Conservation (phyloP, 306 rosid species). For the Lathyrus sativus region DNA sequence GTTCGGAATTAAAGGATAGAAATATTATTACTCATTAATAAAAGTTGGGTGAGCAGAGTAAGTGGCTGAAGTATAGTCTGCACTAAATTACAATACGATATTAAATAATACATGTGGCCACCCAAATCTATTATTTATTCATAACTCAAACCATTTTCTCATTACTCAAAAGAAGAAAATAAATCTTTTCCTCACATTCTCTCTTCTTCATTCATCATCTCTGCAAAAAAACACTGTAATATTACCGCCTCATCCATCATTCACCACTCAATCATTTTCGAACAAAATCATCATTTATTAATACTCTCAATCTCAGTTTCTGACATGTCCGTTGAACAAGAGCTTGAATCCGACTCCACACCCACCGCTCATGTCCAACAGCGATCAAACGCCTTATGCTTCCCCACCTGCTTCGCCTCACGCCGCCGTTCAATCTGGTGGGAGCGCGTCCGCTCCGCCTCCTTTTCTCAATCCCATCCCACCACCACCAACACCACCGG, state of each 20-base stretch:
- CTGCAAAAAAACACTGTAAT: neutral
- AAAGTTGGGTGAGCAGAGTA: no score
- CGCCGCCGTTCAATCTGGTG: constrained; percentile 59
- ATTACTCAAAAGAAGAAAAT: no score
- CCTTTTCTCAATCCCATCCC: constrained; percentile 29
- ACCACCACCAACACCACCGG: constrained; percentile 25
- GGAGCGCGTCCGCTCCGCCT: constrained; percentile 55
- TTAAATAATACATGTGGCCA: no score
- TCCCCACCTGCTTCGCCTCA: constrained; percentile 58
- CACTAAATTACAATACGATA: no score
- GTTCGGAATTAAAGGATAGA: no score
- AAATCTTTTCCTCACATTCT: neutral
- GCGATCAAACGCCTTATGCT: constrained; percentile 38
- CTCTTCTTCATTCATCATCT: neutral
- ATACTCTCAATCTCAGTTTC: neutral
- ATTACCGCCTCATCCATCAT: neutral
- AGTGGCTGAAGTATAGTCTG: no score
- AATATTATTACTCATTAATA: no score
- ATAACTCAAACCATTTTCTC: no score
- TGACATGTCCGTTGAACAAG: constrained; percentile 45
- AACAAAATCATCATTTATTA: neutral
- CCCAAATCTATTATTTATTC: no score
- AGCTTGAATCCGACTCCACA: constrained; percentile 44
- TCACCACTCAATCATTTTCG: neutral
- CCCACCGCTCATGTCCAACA: constrained; percentile 39